Conservation (phyloP, 1,139 yeast species). For the Yamadazyma taylorii region DNA sequence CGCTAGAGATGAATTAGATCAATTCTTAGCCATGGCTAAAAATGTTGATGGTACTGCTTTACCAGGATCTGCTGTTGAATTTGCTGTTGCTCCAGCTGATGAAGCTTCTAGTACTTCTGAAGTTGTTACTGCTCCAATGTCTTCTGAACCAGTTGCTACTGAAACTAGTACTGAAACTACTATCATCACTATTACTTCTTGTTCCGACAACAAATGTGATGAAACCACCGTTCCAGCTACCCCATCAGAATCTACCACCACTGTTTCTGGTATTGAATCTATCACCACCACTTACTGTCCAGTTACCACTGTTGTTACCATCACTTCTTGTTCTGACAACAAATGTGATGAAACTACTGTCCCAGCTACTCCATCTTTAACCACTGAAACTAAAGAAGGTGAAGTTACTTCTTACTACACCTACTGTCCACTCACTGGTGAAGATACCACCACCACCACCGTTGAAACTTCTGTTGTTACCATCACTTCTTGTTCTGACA, state of each 20-base stretch:
- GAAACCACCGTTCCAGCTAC: constrained; percentile 32
- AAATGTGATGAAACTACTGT: constrained; percentile 31
- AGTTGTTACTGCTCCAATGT: constrained; percentile 13
- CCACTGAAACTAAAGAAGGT: constrained; percentile 13
- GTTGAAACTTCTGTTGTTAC: constrained; percentile 11
- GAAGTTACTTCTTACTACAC: constrained; percentile 15
- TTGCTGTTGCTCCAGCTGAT: constrained; percentile 25
- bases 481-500: constrained; percentile 12
- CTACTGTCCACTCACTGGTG: constrained; percentile 15
- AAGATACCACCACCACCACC: constrained; percentile 11
- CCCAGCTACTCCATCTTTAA: constrained; percentile 31
- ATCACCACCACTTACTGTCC: constrained; percentile 39
- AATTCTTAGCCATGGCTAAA: constrained; percentile 34
- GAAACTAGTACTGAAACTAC: constrained; percentile 25
- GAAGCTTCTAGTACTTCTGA: constrained; percentile 16
- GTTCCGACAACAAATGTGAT: constrained; percentile 37
- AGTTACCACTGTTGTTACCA: constrained; percentile 35
- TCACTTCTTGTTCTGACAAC: constrained; percentile 47
- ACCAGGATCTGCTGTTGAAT: constrained; percentile 17
- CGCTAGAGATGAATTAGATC: constrained; percentile 22
- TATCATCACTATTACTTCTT: constrained; percentile 45
- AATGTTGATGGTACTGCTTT: constrained; percentile 28
- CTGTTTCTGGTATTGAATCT: constrained; percentile 26
- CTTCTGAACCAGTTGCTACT: constrained; percentile 19
- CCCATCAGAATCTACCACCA: constrained; percentile 16